phyloP scores from a whole-genome alignment of 352 stramenopile species.

The Saprolegnia parasitica region DNA sequence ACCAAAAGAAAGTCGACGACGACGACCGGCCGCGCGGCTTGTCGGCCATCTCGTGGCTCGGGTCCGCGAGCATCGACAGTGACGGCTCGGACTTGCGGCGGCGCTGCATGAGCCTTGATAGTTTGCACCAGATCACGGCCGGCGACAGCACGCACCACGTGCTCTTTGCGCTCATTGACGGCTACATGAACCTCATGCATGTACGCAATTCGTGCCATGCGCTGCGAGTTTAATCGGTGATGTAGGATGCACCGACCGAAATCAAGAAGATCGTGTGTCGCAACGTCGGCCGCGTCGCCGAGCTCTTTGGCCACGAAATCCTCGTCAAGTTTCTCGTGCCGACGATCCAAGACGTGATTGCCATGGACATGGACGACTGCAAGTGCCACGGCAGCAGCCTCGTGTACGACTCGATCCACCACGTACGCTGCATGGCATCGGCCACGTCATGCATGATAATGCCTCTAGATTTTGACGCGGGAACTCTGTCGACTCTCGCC shows the following conservation, averaged over 20 bases:
- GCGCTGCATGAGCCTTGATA: slow-evolving; percentile 19
- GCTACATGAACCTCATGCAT: slow-evolving; percentile 27
- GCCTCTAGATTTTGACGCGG: slow-evolving; percentile 21
- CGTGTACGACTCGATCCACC: slow-evolving; percentile 28
- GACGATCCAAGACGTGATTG: slow-evolving; percentile 28
- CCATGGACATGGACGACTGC: slow-evolving; percentile 25
- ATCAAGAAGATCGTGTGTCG: slow-evolving; percentile 28
- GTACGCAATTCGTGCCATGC: not conserved
- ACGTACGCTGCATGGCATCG: not conserved
- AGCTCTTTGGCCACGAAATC: slow-evolving; percentile 26
- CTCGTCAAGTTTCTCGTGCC: slow-evolving; percentile 25
- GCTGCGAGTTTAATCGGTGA: not conserved
- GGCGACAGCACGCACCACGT: slow-evolving; percentile 11
- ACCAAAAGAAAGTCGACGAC: not conserved
- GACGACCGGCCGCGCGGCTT: slow-evolving; percentile 8
- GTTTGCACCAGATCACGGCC: slow-evolving; percentile 3
- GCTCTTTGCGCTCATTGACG: slow-evolving; percentile 25
- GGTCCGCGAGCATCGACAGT: slow-evolving; percentile 24
- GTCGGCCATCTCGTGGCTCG: slow-evolving; percentile 14
- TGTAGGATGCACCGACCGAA: slow-evolving; percentile 26
- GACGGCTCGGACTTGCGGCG: slow-evolving; percentile 21
- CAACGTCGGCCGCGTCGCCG: slow-evolving; percentile 11
- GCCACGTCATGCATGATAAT: too few relatives aligned
- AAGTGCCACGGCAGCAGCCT: slow-evolving; percentile 28
- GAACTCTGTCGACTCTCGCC: slow-evolving; percentile 19